Conservation (phyloP, 345 rosid genomes). For the Zanthoxylum bungeanum region DNA sequence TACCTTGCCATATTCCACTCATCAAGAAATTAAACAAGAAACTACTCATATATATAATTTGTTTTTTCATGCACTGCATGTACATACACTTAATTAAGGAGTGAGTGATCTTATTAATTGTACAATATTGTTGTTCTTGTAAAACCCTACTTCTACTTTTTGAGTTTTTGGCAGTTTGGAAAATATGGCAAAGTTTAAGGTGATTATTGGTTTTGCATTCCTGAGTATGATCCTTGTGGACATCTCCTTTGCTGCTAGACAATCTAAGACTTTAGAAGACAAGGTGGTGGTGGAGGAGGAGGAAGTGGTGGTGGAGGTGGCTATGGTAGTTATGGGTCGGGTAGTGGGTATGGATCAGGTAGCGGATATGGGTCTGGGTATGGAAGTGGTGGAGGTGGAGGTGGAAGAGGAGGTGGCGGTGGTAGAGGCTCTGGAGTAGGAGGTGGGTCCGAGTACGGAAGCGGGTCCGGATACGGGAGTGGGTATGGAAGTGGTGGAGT, state of each 20-base stretch:
- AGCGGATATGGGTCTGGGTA: slow-evolving; percentile 21
- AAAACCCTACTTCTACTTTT: background rate
- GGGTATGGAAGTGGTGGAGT: slow-evolving; percentile 30
- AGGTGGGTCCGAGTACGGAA: slow-evolving; percentile 25
- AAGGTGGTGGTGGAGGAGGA: slow-evolving; percentile 17
- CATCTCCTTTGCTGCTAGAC: slow-evolving; percentile 43
- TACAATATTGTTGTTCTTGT: background rate
- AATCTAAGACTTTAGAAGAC: slow-evolving; percentile 8
- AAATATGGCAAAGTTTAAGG: slow-evolving; percentile 29
- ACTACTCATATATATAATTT: background rate
- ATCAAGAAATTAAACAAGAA: background rate
- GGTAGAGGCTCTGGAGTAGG: slow-evolving; percentile 25
- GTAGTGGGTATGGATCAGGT: slow-evolving; percentile 25
- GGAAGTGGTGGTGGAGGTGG: slow-evolving; percentile 7
- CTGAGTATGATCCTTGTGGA: slow-evolving; percentile 40
- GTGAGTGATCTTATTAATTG: background rate
- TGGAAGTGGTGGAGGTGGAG: slow-evolving; percentile 30
- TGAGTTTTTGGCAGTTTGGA: background rate
- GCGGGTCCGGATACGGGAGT: slow-evolving; percentile 28
- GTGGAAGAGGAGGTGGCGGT: slow-evolving; percentile 29
- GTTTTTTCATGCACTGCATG: background rate
- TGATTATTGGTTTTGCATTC: slow-evolving; percentile 34
- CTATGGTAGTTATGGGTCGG: background rate
- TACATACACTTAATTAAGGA: background rate
- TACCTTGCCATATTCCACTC: slow-evolving; percentile 1